phyloP scores from a whole-genome alignment of 2,329 filamentous ascomycete genomes.

The Nannizziopsis arthrosporioides region DNA sequence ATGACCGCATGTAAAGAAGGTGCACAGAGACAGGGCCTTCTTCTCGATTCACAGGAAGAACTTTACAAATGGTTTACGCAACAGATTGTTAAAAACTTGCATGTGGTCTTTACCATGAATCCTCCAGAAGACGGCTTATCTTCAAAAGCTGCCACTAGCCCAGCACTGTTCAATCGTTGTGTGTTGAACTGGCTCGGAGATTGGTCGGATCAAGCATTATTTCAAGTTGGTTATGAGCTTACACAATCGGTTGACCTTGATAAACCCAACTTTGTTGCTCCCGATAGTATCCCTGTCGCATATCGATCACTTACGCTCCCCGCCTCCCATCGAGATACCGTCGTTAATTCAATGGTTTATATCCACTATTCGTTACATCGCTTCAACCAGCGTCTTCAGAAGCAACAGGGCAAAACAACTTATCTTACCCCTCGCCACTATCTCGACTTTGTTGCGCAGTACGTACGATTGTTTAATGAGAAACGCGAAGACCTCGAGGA shows the following conservation, averaged over 20 bases:
- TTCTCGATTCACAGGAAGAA: conserved; percentile 95
- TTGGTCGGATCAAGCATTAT: conserved; percentile 97
- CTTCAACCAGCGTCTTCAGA: conserved; percentile 78
- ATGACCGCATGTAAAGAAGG: conserved; percentile 99
- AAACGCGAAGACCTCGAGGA: conserved; percentile 98
- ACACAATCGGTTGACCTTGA: conserved; percentile 95
- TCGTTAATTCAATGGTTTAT: conserved; percentile 98
- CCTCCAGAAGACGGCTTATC: conserved; percentile 89
- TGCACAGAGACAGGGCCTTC: conserved; percentile 84
- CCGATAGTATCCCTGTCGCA: conserved; percentile 83
- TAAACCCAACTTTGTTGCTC: conserved; percentile 69
- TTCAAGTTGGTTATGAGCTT: conserved; percentile 91
- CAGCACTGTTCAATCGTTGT: conserved; percentile 96
- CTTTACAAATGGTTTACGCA: conserved; percentile 99
- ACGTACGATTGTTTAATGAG: conserved; percentile 92
- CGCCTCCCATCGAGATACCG: conserved; percentile 76
- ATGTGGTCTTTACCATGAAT: conserved; percentile 99
- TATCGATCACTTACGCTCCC: conserved; percentile 77
- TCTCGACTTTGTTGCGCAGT: conserved; percentile 94
- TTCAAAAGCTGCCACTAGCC: conserved; percentile 93
- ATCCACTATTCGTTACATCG: conserved; percentile 88
- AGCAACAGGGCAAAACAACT: conserved; percentile 84
- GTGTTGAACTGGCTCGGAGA: conserved; percentile 99
- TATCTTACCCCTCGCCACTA: conserved; percentile 95
- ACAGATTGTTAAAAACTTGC: conserved; percentile 96